Conservation (phyloP, 2,329 filamentous ascomycete species). For the Thielaviopsis punctulata region DNA sequence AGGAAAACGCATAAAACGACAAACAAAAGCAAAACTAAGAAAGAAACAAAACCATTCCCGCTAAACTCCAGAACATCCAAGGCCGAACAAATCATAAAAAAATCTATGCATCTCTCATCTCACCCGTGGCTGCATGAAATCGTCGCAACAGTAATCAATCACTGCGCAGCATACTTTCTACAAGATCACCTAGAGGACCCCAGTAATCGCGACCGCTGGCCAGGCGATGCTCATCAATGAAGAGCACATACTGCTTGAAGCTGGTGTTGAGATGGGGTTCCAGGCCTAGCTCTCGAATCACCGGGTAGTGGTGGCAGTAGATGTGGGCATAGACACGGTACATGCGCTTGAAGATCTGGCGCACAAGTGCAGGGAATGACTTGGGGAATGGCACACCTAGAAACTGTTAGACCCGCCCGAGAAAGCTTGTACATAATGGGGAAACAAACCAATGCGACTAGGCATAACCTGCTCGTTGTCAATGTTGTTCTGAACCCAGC, state of each 20-base stretch:
- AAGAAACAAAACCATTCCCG: not conserved
- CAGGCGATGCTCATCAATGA: conserved; percentile 89
- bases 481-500: conserved; percentile 87
- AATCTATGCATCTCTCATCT: conserved; percentile 1
- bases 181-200: conserved; percentile 84
- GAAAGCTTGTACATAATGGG: not conserved
- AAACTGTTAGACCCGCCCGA: conserved; percentile 4
- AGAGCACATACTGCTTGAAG: conserved; percentile 99
- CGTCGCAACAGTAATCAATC: conserved; percentile 35
- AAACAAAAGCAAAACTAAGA: not conserved
- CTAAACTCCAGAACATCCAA: not conserved
- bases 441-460: conserved; percentile 58
- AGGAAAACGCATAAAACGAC: not conserved
- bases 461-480: conserved; percentile 92
- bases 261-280: conserved; percentile 97
- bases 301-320: conserved; percentile 98
- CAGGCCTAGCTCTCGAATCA: conserved; percentile 83
- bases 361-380: conserved; percentile 70
- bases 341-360: conserved; percentile 96
- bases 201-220: conserved; percentile 94
- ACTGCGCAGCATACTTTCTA: conserved; percentile 93
- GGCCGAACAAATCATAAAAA: conserved; percentile 1
- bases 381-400: conserved; percentile 85
- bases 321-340: conserved; percentile 98
- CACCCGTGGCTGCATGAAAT: not conserved